phyloP scores from a whole-genome alignment of 768 basidiomycete species.

The Megacollybia marginata region DNA sequence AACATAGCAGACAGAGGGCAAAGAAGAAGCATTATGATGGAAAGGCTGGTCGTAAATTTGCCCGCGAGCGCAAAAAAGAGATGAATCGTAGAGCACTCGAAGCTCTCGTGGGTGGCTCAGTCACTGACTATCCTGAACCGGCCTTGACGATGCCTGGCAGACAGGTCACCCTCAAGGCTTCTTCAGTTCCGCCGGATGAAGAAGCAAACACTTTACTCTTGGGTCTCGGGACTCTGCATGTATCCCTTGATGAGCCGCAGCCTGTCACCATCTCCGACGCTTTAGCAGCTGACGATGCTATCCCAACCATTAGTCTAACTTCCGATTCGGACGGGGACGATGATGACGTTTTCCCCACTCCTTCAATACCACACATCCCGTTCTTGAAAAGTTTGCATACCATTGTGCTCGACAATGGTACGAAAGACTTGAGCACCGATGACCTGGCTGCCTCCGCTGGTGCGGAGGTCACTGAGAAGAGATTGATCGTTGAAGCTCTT shows the following conservation, averaged over 20 bases:
- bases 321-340: constrained; percentile 1
- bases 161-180: background rate
- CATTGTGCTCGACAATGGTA: background rate
- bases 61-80: constrained; percentile 46
- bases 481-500: constrained; percentile 76
- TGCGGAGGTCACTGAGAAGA: constrained; percentile 25
- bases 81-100: constrained; percentile 30
- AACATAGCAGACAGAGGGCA: constrained; percentile 3
- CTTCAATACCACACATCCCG: background rate
- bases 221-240: constrained; percentile 26
- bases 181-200: background rate
- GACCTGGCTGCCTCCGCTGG: background rate
- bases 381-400: background rate
- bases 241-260: constrained; percentile 16
- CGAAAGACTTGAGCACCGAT: constrained; percentile 2
- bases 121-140: background rate
- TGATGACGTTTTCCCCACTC: constrained; percentile 5
- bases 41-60: constrained; percentile 34
- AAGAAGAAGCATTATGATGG: background rate
- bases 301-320: background rate
- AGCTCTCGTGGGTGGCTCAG: constrained; percentile 1
- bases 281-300: constrained; percentile 1
- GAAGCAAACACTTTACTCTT: constrained; percentile 20
- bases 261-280: constrained; percentile 3
- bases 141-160: background rate